Evolutionary conservation across 2,329 filamentous ascomycete species (phyloP).

Genomic region (Ophiosphaerella korrae): DNA sequence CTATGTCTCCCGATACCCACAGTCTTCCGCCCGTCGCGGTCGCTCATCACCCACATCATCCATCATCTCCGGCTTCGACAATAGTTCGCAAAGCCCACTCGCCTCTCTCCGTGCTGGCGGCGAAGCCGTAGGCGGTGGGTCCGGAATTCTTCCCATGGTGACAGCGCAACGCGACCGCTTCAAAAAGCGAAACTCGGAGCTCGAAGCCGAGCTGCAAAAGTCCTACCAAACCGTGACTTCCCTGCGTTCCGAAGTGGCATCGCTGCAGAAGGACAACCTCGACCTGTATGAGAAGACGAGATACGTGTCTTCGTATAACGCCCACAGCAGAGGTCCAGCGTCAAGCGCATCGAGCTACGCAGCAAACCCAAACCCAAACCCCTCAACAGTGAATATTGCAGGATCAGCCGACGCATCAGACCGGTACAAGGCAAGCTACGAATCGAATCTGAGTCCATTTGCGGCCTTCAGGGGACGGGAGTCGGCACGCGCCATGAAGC

Average conservation of each 20-base stretch:
- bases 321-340: slow-evolving; percentile 67
- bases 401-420: slow-evolving; percentile 52
- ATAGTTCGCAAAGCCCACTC: slow-evolving; percentile 45
- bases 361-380: slow-evolving; percentile 73
- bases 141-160: slow-evolving; percentile 95
- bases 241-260: slow-evolving; percentile 86
- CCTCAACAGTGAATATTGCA: slow-evolving; percentile 69
- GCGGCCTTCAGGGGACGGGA: slow-evolving; percentile 95
- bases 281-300: slow-evolving; percentile 97
- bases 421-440: slow-evolving; percentile 89
- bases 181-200: slow-evolving; percentile 90
- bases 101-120: slow-evolving; percentile 66
- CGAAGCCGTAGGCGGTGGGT: slow-evolving; percentile 72
- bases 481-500: slow-evolving; percentile 84
- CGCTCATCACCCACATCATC: slow-evolving; percentile 91
- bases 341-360: slow-evolving; percentile 67
- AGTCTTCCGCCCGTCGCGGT: slow-evolving; percentile 65
- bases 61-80: slow-evolving; percentile 94
- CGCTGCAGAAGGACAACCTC: slow-evolving; percentile 93
- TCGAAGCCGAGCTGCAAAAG: slow-evolving; percentile 89
- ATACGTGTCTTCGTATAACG: slow-evolving; percentile 92
- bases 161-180: slow-evolving; percentile 97
- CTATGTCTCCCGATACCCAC: slow-evolving; percentile 79
- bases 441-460: slow-evolving; percentile 93
- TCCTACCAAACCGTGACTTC: slow-evolving; percentile 81